These are phyloP conservation scores for Mrakia blollopis DNA, from an alignment of 768 basidiomycete species.

Conservation along the genomic window DNA sequence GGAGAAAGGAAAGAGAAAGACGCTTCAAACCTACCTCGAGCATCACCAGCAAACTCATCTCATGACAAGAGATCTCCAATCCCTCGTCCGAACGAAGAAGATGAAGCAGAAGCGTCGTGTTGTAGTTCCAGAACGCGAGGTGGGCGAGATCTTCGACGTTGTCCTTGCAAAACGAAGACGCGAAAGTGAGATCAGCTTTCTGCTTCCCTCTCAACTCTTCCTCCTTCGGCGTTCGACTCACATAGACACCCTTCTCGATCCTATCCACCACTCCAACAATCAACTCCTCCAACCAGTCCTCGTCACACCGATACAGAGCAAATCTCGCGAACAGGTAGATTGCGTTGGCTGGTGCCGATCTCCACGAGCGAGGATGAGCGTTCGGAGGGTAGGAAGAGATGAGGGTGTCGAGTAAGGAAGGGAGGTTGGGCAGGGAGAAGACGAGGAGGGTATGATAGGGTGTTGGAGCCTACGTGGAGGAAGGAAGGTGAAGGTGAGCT, in stretches of 20 bases:
- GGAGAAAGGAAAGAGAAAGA: not conserved
- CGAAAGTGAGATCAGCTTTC: not conserved
- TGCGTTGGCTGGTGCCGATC: conserved; percentile 82
- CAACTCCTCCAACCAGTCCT: conserved; percentile 87
- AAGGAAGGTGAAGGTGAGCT: not conserved
- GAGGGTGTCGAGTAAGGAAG: conserved; percentile 72
- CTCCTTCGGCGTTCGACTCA: conserved; percentile 48
- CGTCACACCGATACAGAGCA: conserved; percentile 65
- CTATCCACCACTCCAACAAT: conserved; percentile 84
- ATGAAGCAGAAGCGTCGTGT: conserved; percentile 83
- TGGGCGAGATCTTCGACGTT: conserved; percentile 78
- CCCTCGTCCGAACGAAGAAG: conserved; percentile 53
- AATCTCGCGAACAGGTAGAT: conserved; percentile 87
- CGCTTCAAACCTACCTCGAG: conserved; percentile 45
- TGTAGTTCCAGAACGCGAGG: conserved; percentile 91
- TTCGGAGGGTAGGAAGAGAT: conserved; percentile 69
- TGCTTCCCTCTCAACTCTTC: not conserved
- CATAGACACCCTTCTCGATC: conserved; percentile 88
- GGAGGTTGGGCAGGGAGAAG: conserved; percentile 73
- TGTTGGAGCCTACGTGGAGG: conserved; percentile 39
- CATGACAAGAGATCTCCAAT: conserved; percentile 66
- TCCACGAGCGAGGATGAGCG: conserved; percentile 50
- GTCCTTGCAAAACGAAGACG: conserved; percentile 50
- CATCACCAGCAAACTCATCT: conserved; percentile 74
- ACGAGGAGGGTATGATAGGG: conserved; percentile 88